phyloP scores from a whole-genome alignment of 2,329 filamentous ascomycete genomes.

The Epichloe typhina region DNA sequence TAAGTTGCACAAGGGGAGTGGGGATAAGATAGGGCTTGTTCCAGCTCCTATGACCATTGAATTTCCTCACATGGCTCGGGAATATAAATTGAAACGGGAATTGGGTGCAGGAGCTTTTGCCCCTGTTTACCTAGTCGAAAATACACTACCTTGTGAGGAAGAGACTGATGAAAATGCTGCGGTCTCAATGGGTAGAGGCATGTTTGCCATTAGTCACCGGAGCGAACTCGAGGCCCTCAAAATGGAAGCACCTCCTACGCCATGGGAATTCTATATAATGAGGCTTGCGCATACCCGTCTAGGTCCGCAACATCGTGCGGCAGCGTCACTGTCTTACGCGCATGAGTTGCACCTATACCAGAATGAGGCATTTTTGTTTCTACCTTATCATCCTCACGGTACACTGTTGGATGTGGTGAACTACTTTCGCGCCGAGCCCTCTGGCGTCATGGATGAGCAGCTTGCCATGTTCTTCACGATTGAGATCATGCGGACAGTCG shows the following conservation, averaged over 20 bases:
- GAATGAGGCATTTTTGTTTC: constrained; percentile 78
- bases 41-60: constrained; percentile 50
- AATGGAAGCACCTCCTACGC: constrained; percentile 76
- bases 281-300: constrained; percentile 67
- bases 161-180: constrained; percentile 30
- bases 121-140: constrained; percentile 84
- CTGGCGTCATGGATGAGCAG: constrained; percentile 73
- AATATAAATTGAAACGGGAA: constrained; percentile 71
- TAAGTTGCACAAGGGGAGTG: constrained; percentile 40
- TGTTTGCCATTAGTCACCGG: constrained; percentile 43
- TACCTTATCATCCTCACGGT: constrained; percentile 79
- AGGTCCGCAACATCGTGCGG: constrained; percentile 54
- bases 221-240: constrained; percentile 71
- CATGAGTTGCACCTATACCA: constrained; percentile 87
- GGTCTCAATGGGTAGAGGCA: constrained; percentile 47
- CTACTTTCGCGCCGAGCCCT: constrained; percentile 57
- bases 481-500: constrained; percentile 80
- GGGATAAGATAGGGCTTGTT: constrained; percentile 49
- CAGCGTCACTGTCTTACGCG: constrained; percentile 66
- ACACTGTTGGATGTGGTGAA: constrained; percentile 94
- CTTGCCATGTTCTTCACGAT: constrained; percentile 92
- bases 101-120: constrained; percentile 90
- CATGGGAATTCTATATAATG: constrained; percentile 97
- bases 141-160: constrained; percentile 38
- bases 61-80: constrained; percentile 50